Percentiles rank a stretch among this genome's conserved stretches.
Evolutionary conservation across 352 stramenopile species (phyloP).

Genomic region (Albugo laibachii): DNA sequence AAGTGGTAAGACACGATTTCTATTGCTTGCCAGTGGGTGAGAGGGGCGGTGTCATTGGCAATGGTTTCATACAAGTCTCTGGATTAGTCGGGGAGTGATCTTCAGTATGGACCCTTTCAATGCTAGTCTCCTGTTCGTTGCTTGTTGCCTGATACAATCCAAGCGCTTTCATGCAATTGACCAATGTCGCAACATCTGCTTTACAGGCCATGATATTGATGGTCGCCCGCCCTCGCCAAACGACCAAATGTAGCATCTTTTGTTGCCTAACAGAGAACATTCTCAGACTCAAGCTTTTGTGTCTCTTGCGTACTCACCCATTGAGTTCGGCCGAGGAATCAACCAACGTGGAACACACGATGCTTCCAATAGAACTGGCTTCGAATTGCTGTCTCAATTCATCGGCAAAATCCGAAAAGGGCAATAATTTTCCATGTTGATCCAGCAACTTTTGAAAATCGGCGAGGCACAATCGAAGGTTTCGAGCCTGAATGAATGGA

Average conservation of each 20-base stretch:
- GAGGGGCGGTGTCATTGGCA: too few species aligned
- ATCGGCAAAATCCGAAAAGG: conserved; percentile 67
- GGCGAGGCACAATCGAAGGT: conserved; percentile 27
- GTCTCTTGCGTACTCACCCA: not conserved
- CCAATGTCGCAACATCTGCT: conserved; percentile 46
- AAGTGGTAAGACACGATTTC: too few species aligned
- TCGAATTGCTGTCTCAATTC: conserved; percentile 24
- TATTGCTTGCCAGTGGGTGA: too few species aligned
- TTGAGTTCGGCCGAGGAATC: not conserved
- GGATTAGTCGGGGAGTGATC: too few species aligned
- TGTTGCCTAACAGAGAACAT: conserved; percentile 16
- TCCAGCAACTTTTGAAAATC: conserved; percentile 79
- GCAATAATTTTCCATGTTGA: conserved; percentile 53
- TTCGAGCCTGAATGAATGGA: conserved; percentile 56
- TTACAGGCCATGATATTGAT: conserved; percentile 77
- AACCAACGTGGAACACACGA: conserved; percentile 59
- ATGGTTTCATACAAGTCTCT: too few species aligned
- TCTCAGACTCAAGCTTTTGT: conserved; percentile 5
- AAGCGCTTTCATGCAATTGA: conserved; percentile 71
- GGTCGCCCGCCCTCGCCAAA: conserved; percentile 73
- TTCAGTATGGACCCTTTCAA: too few species aligned
- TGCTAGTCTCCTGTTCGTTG: too few species aligned
- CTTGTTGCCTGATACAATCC: conserved; percentile 33
- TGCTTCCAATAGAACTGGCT: conserved; percentile 42
- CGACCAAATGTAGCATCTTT: conserved; percentile 64